Conservation (phyloP, 345 rosid species). For the Aquilaria yunnanensis region DNA sequence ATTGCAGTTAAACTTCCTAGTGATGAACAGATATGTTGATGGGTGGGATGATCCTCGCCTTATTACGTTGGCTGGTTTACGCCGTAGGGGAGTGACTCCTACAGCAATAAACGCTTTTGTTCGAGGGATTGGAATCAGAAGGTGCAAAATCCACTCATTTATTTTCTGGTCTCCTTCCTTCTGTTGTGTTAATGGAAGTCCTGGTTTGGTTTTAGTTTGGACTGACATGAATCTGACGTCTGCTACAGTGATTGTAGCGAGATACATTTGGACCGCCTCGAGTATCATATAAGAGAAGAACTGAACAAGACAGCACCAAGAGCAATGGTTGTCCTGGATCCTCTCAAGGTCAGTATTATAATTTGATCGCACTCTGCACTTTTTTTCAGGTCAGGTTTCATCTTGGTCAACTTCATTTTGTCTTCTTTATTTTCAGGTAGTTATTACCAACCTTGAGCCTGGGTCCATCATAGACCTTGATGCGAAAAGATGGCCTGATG, state of each 20-base stretch:
- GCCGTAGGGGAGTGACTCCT: constrained; percentile 88
- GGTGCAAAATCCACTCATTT: constrained; percentile 34
- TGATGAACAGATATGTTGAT: constrained; percentile 78
- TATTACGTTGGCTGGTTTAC: constrained; percentile 91
- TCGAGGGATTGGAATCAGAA: constrained; percentile 93
- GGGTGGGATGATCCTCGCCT: constrained; percentile 99
- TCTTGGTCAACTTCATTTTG: background rate
- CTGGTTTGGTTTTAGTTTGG: constrained; percentile 16
- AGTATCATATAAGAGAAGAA: constrained; percentile 95
- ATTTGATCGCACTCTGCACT: background rate
- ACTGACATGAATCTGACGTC: background rate
- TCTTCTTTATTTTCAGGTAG: constrained; percentile 35
- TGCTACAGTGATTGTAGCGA: constrained; percentile 75
- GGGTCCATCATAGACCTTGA: constrained; percentile 60
- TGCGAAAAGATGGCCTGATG: constrained; percentile 96
- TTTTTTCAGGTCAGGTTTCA: background rate
- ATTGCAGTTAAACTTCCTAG: constrained; percentile 75
- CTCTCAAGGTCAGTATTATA: constrained; percentile 62
- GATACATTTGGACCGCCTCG: constrained; percentile 85
- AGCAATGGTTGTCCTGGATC: constrained; percentile 78
- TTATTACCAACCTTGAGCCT: constrained; percentile 70
- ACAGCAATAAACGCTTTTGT: constrained; percentile 85
- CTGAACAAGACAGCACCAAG: constrained; percentile 83
- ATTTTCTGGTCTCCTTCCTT: constrained; percentile 13
- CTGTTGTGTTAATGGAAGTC: constrained; percentile 1